Evolutionary conservation across 495 filamentous ascomycete species (phyloP).

Genomic region (Elasticomyces elasticus): DNA sequence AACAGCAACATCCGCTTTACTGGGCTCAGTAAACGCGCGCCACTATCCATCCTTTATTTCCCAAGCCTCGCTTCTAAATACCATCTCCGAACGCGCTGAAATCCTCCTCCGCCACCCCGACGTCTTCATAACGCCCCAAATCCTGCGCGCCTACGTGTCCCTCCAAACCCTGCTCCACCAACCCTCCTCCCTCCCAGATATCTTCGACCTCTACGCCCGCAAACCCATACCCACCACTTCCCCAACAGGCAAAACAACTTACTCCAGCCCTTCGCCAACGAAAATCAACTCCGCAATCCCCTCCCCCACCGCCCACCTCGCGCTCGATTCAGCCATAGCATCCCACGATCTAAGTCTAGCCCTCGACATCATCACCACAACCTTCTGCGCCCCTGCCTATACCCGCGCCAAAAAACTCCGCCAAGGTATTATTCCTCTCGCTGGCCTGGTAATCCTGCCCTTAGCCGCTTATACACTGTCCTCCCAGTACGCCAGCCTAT

Average conservation of each 20-base stretch:
- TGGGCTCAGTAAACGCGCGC: slow-evolving; percentile 26
- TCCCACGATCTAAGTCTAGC: slow-evolving; percentile 64
- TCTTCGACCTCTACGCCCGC: slow-evolving; percentile 71
- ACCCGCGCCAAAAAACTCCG: slow-evolving; percentile 52
- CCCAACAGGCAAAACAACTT: slow-evolving; percentile 36
- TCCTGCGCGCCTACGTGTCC: slow-evolving; percentile 59
- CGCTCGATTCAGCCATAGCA: slow-evolving; percentile 66
- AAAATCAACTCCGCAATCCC: slow-evolving; percentile 54
- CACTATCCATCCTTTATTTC: slow-evolving; percentile 11
- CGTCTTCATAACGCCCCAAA: slow-evolving; percentile 66
- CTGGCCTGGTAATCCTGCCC: slow-evolving; percentile 51
- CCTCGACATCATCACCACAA: slow-evolving; percentile 68
- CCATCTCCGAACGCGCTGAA: slow-evolving; percentile 48
- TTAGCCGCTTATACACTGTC: slow-evolving; percentile 60
- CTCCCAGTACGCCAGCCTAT: slow-evolving; percentile 39
- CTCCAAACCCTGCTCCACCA: slow-evolving; percentile 61
- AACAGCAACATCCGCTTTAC: slow-evolving; percentile 30
- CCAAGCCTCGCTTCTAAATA: slow-evolving; percentile 30
- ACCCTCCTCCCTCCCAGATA: slow-evolving; percentile 63
- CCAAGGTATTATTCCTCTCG: slow-evolving; percentile 41
- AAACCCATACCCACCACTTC: slow-evolving; percentile 55
- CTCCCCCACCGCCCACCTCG: slow-evolving; percentile 50
- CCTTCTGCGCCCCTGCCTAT: slow-evolving; percentile 65
- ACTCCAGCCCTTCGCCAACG: slow-evolving; percentile 53
- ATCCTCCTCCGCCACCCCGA: slow-evolving; percentile 59